Conservation (phyloP, 768 basidiomycete genomes). For the Fomitopsis pulvina region DNA sequence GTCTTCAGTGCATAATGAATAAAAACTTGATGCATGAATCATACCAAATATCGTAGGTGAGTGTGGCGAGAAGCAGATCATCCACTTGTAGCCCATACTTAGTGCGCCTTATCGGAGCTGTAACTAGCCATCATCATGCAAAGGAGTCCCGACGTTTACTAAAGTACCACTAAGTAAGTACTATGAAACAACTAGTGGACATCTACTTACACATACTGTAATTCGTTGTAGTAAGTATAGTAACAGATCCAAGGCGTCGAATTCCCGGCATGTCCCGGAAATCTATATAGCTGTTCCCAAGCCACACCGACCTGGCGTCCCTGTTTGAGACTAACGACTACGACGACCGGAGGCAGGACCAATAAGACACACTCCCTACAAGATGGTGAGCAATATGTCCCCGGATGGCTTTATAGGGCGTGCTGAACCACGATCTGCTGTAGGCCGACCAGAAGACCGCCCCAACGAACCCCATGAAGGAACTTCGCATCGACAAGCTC, state of each 20-base stretch:
- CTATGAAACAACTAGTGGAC: not conserved
- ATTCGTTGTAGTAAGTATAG: not conserved
- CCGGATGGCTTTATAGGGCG: not conserved
- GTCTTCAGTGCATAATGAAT: too few relatives aligned
- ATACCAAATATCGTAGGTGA: too few relatives aligned
- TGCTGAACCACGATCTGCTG: not conserved
- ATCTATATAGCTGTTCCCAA: constrained; percentile 17
- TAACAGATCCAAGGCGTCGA: not conserved
- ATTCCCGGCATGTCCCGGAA: constrained; percentile 7
- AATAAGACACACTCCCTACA: constrained; percentile 15
- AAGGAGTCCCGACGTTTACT: not conserved
- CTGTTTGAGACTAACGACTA: constrained; percentile 6
- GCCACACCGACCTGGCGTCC: constrained; percentile 9
- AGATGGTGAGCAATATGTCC: constrained; percentile 9
- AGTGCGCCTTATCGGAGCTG: too few relatives aligned
- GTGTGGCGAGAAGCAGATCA: too few relatives aligned
- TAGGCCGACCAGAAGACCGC: constrained; percentile 87
- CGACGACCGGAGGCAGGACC: constrained; percentile 9
- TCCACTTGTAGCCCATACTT: too few relatives aligned
- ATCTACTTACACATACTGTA: not conserved
- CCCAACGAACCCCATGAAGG: constrained; percentile 92
- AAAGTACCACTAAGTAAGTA: not conserved
- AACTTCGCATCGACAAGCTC: constrained; percentile 96
- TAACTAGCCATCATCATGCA: not conserved
- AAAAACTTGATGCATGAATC: too few relatives aligned